Base-by-base conservation (phyloP, 768 basidiomycete species). In the Suillus sp. region DNA sequence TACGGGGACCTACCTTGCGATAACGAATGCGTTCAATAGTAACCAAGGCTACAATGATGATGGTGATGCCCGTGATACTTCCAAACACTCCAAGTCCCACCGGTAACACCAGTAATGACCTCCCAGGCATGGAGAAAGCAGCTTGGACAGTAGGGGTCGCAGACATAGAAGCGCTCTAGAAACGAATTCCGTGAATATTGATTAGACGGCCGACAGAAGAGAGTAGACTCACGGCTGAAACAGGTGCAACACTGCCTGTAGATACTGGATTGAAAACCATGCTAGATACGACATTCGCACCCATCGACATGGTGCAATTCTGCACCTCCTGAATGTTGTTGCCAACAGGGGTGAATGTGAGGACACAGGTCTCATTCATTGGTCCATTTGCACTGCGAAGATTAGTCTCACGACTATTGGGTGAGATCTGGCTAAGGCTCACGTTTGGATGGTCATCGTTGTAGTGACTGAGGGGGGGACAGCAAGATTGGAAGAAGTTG, bases 11-110 rank as follows among this genome's bases (percentile, higher is more conserved):
- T 64, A 91, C 92, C 83, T 86, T 91, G 79, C 92, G 88, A 72
- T 93, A 93, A 76, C 89, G 91, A 30, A 92, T 87, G 54, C 95
- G 85, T 80, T 96, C 93, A 71, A 88, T 93, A 7, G 92, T 93
- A 66, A 95, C 93, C 74, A 93, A 78, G 58, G 85, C 89, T 63
- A 96, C 91, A 27, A 92, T 86, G 65, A 90, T 86, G 67, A 96
- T 74, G 20, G 90, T 90, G 68, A 95, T 89, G 9, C 89, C 89
- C 35, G 92, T 92, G 64, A 96, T 89, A 66, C 92, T 93, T 53
- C 89, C 91, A 71, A 91, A 94, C 11, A 95, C 83, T 59, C 89
- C 91, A 48, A 95, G 81, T 66, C 93, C 93, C 66, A 95, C 87
- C 0, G 93, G 93, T 38, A 93, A 80, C 4, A 94, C 92, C 47